Conservation (phyloP, 192 early-diverging fungal species). For the Entomortierella chlamydospora region DNA sequence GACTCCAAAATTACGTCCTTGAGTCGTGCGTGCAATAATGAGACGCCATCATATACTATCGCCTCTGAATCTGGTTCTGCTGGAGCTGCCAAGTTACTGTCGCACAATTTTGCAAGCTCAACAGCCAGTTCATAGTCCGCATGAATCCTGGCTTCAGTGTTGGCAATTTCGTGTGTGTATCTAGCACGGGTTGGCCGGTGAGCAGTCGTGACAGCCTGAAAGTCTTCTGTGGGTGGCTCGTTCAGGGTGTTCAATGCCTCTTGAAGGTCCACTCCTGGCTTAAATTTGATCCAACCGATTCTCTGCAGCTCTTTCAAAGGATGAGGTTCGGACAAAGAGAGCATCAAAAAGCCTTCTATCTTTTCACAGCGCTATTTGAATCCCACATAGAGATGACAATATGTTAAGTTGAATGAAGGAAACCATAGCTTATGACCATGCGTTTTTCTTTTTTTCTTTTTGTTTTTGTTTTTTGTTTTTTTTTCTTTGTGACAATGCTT, state of each 20-base stretch:
- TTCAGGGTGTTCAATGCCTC: constrained; percentile 64
- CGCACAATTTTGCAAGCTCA: constrained; percentile 65
- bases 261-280: constrained; percentile 86
- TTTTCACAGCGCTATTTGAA: constrained; percentile 67
- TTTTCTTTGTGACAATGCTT: not conserved
- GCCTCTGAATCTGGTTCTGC: constrained; percentile 24
- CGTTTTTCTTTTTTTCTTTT: not conserved
- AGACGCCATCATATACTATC: constrained; percentile 21
- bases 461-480: not conserved
- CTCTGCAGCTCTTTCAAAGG: constrained; percentile 87
- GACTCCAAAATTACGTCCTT: constrained; percentile 31
- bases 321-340: constrained; percentile 88
- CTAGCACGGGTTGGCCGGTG: constrained; percentile 62
- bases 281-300: constrained; percentile 93
- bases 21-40: constrained; percentile 17
- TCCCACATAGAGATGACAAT: not conserved
- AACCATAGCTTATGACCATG: no score
- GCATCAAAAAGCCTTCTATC: constrained; percentile 84
- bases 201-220: constrained; percentile 20
- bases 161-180: constrained; percentile 77
- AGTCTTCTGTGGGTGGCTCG: constrained; percentile 42
- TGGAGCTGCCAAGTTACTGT: constrained; percentile 59
- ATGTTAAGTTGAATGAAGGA: not conserved
- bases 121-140: constrained; percentile 79
- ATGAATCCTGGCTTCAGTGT: constrained; percentile 73